These are phyloP conservation scores for Neonectria neomacrospora DNA, from an alignment of 2,329 filamentous ascomycete genomes.

Conservation along the genomic window DNA sequence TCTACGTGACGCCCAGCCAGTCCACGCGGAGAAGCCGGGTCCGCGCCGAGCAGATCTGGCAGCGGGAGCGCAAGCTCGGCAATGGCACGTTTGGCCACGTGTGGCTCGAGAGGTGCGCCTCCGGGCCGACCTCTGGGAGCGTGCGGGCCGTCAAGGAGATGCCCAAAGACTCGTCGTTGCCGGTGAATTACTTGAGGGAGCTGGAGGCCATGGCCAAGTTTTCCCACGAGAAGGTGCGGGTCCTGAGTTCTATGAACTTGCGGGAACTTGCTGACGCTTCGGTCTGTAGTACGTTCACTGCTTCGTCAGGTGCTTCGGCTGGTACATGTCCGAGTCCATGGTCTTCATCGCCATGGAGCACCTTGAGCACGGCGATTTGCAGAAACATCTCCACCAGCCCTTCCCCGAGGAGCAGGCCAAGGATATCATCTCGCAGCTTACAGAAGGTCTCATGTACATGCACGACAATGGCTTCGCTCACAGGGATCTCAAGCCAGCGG, in stretches of 20 bases:
- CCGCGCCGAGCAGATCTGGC: neutral
- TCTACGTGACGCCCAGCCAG: neutral
- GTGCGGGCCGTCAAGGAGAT: constrained; percentile 11
- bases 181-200: neutral
- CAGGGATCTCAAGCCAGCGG: constrained; percentile 13
- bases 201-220: constrained; percentile 11
- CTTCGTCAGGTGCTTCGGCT: constrained; percentile 11
- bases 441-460: constrained; percentile 5
- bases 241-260: too few species aligned
- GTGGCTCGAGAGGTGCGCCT: constrained; percentile 7
- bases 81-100: constrained; percentile 1
- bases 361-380: constrained; percentile 8
- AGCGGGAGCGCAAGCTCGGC: neutral
- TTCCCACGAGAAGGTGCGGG: neutral
- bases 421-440: constrained; percentile 3
- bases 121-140: neutral
- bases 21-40: neutral
- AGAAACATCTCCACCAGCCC: neutral
- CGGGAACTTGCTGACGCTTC: neutral
- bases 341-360: constrained; percentile 16
- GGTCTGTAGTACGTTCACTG: neutral
- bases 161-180: constrained; percentile 4
- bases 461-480: constrained; percentile 7
- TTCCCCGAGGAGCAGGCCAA: neutral
- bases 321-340: neutral